Evolutionary conservation across 1,139 yeast genomes (phyloP).

Genomic region (Pichia sp.): DNA sequence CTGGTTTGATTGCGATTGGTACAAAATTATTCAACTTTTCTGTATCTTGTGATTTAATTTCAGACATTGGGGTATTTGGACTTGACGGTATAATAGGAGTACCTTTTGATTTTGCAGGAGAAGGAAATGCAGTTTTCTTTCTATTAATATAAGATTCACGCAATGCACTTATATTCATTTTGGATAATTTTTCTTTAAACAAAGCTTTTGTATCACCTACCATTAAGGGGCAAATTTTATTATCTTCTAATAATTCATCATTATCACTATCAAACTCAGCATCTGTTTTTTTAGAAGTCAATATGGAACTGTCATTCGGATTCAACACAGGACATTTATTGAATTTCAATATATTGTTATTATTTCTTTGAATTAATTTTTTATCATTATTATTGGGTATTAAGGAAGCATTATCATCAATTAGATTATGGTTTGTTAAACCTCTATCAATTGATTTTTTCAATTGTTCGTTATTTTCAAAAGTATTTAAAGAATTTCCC

Average conservation of each 20-base stretch:
- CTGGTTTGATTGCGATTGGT: constrained; percentile 20
- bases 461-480: too few species aligned
- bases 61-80: constrained; percentile 19
- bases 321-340: constrained; percentile 26
- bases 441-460: too few species aligned
- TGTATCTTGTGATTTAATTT: constrained; percentile 16
- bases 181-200: constrained; percentile 29
- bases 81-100: constrained; percentile 10
- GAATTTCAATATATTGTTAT: background rate
- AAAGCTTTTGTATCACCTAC: constrained; percentile 34
- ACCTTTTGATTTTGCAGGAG: constrained; percentile 9
- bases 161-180: constrained; percentile 27
- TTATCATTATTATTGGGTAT: too few species aligned
- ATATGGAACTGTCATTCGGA: constrained; percentile 16
- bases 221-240: constrained; percentile 37
- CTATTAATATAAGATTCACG: constrained; percentile 21
- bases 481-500: constrained; percentile 6
- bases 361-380: background rate
- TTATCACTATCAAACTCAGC: constrained; percentile 14
- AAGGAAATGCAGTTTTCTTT: background rate
- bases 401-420: too few species aligned
- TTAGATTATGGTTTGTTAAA: too few species aligned
- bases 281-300: background rate
- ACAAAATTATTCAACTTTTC: constrained; percentile 16
- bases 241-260: constrained; percentile 25